Conservation (phyloP, 2,329 filamentous ascomycete species). For the Penicillium palitans region DNA sequence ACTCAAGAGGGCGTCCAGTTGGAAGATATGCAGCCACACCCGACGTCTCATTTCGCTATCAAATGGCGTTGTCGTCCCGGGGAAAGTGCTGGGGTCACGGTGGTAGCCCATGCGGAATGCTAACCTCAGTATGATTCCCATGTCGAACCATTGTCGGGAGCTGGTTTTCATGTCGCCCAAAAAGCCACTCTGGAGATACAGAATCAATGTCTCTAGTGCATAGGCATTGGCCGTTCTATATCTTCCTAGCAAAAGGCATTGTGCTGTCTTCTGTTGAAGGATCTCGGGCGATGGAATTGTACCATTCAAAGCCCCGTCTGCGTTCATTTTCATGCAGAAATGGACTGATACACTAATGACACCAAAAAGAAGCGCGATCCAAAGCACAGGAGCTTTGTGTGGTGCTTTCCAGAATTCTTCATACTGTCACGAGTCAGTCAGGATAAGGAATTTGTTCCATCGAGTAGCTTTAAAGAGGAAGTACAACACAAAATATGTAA, state of each 20-base stretch:
- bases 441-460: too few species aligned
- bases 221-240: slow-evolving; percentile 2
- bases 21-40: slow-evolving; percentile 41
- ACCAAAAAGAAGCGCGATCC: slow-evolving; percentile 19
- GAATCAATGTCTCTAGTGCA: slow-evolving; percentile 1
- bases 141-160: neutral
- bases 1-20: slow-evolving; percentile 60
- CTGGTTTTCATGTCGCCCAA: neutral
- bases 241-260: slow-evolving; percentile 22
- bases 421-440: slow-evolving; percentile 10
- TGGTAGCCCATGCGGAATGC: slow-evolving; percentile 64
- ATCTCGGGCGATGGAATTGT: neutral
- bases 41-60: slow-evolving; percentile 53
- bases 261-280: slow-evolving; percentile 5
- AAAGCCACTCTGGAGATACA: slow-evolving; percentile 42
- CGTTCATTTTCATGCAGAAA: neutral
- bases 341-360: slow-evolving; percentile 11
- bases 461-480: neutral
- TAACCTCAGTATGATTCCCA: neutral
- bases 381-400: slow-evolving; percentile 12
- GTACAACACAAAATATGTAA: neutral
- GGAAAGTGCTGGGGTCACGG: slow-evolving; percentile 54
- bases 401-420: slow-evolving; percentile 22
- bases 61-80: slow-evolving; percentile 51
- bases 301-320: neutral